These are phyloP conservation scores for Trichoderma hamatum DNA, from an alignment of 2,329 filamentous ascomycete genomes.

Conservation along the genomic window DNA sequence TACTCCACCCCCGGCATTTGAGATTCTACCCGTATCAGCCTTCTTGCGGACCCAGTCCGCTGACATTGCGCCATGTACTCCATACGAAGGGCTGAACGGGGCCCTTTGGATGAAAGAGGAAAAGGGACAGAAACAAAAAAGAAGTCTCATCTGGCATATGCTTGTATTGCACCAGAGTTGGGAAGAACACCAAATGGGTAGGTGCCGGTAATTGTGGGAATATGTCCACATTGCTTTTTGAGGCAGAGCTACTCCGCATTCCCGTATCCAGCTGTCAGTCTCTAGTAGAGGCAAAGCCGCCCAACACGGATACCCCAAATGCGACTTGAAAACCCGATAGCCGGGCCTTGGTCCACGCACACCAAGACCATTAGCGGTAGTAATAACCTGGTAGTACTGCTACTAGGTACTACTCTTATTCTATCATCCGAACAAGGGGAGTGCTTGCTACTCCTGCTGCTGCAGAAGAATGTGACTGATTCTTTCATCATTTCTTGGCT, in stretches of 20 bases:
- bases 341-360: conserved; percentile 14
- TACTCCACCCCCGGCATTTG: conserved; percentile 18
- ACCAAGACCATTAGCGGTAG: not conserved
- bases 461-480: not conserved
- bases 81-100: conserved; percentile 6
- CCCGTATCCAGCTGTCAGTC: not conserved
- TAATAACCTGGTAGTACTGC: not conserved
- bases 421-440: not conserved
- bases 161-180: not conserved
- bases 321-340: conserved; percentile 6
- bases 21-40: conserved; percentile 6
- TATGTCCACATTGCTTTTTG: conserved; percentile 9
- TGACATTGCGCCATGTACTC: conserved; percentile 22
- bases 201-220: not conserved
- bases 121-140: not conserved
- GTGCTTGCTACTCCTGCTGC: not conserved
- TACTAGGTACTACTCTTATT: not conserved
- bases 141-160: not conserved
- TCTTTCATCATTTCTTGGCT: not conserved
- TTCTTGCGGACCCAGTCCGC: conserved; percentile 6
- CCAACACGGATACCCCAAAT: conserved; percentile 12
- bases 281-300: conserved; percentile 8
- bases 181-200: conserved; percentile 3
- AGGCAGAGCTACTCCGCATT: conserved; percentile 1
- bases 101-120: conserved; percentile 7